These are phyloP conservation scores for Aspergillus wentii DNA, from an alignment of 495 filamentous ascomycete species.

Conservation along the genomic window DNA sequence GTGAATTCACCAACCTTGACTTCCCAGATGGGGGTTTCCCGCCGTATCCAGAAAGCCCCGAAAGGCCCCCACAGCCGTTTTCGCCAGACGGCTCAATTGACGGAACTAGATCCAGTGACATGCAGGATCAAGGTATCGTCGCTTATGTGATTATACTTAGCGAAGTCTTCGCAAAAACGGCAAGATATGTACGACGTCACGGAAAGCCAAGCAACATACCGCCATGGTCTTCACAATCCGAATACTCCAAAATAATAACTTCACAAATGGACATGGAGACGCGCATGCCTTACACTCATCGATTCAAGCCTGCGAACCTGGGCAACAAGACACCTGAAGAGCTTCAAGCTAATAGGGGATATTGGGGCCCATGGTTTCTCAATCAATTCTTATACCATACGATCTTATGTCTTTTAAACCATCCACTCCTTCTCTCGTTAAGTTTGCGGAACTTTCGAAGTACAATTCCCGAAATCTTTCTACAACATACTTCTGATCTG, in stretches of 20 bases:
- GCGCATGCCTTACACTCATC: conserved; percentile 40
- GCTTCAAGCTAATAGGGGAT: conserved; percentile 34
- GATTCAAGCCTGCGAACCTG: conserved; percentile 41
- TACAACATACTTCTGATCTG: conserved; percentile 43
- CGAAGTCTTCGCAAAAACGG: conserved; percentile 38
- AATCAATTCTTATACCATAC: conserved; percentile 48
- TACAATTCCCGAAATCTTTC: conserved; percentile 45
- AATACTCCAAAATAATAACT: conserved; percentile 43
- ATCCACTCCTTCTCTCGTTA: conserved; percentile 41
- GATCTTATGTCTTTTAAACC: conserved; percentile 43
- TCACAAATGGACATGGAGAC: conserved; percentile 47
- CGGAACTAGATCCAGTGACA: conserved; percentile 19
- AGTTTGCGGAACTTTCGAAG: conserved; percentile 41
- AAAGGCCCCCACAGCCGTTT: conserved; percentile 16
- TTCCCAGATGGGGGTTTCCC: conserved; percentile 29
- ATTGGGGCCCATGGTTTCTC: conserved; percentile 46
- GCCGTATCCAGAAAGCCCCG: conserved; percentile 28
- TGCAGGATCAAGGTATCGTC: conserved; percentile 39
- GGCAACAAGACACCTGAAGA: conserved; percentile 34
- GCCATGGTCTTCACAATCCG: conserved; percentile 46
- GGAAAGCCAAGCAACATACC: conserved; percentile 39
- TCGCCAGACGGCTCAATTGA: conserved; percentile 15
- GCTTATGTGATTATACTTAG: conserved; percentile 44
- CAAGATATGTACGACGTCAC: conserved; percentile 39
- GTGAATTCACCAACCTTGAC: conserved; percentile 36